phyloP scores from a whole-genome alignment of 2,329 filamentous ascomycete species.

The Aureobasidium sp. region DNA sequence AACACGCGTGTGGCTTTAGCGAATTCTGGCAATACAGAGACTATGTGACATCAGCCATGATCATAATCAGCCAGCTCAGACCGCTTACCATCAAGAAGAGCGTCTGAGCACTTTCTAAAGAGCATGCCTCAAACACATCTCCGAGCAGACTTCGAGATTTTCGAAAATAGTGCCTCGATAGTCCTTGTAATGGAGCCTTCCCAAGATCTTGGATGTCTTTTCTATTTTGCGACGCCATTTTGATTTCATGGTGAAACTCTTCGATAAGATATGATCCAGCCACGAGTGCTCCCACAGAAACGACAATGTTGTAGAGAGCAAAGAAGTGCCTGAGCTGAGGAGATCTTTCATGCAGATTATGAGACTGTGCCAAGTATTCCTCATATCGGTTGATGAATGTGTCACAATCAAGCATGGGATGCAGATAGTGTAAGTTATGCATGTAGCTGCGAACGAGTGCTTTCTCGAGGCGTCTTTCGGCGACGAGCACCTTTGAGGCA shows the following conservation, averaged over 20 bases:
- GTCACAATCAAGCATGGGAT: slow-evolving; percentile 5
- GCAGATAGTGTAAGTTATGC: slow-evolving; percentile 9
- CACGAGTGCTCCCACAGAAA: slow-evolving; percentile 26
- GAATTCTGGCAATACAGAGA: slow-evolving; percentile 18
- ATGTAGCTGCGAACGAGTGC: background rate
- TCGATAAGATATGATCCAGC: slow-evolving; percentile 17
- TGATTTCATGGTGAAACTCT: slow-evolving; percentile 5
- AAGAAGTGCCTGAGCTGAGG: slow-evolving; percentile 17
- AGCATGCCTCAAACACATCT: slow-evolving; percentile 26
- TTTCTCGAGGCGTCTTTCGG: background rate
- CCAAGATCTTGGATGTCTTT: background rate
- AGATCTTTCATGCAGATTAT: slow-evolving; percentile 13
- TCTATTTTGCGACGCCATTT: background rate
- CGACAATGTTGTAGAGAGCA: slow-evolving; percentile 24
- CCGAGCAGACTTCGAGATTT: slow-evolving; percentile 22
- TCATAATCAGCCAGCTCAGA: background rate
- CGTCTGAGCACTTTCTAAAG: slow-evolving; percentile 23
- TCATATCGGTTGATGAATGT: background rate
- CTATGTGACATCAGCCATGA: background rate
- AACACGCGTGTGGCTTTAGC: slow-evolving; percentile 18
- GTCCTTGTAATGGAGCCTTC: slow-evolving; percentile 5
- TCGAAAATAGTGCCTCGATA: slow-evolving; percentile 24
- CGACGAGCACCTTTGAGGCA: background rate
- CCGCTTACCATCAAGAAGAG: slow-evolving; percentile 22
- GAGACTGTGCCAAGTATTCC: slow-evolving; percentile 18